Evolutionary conservation across 2,329 filamentous ascomycete genomes (phyloP), one percentile per base, ranked within the genome.

Genomic region (Coniochaeta sp.): DNA sequence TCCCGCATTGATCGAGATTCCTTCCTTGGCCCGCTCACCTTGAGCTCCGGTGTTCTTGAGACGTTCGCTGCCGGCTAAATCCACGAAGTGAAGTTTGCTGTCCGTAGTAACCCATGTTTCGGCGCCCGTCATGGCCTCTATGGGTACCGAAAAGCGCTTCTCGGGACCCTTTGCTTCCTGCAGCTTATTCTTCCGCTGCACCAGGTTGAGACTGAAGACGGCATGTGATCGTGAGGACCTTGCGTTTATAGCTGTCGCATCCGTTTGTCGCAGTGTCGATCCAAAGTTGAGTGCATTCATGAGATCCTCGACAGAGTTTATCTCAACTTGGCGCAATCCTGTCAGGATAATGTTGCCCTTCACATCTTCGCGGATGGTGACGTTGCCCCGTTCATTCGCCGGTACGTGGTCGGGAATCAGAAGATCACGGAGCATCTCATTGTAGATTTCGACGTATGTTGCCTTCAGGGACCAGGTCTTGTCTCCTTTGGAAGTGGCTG

Each of bases 71-170:
- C 94, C 94, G 49, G 94, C 94, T 67, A 99, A 74, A 81, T 99
- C 94, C 54, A 99, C 94, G 65, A 99, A 99, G 67, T 99, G 94
- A 49, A 99, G 79, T 71, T 99, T 99, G 82, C 94, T 99, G 68
- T 99, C 94, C 9, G 94, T 87, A 0, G 91, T 96, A 38, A 97
- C 79, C 69, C 81, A 82, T 48, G 78, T 78, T 30, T 85, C 81
- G 16, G 85, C 81, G 22, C 81, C 79, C 2, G 85, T 81, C 75
- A 94, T 81, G 33, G 86, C 81, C 64, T 97, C 94, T 6, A 92
- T 65, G 0, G 92, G 91, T 57, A 95, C 84, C 0, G 94, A 97
- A 59, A 87, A 83, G 55, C 92, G 86, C 71, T 95, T 96, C 57
- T 96, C 90, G 27, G 79, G 75, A 12, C 76, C 76, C 14, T 82